Conservation (phyloP, 495 filamentous ascomycete genomes). For the Parathielavia appendiculata region DNA sequence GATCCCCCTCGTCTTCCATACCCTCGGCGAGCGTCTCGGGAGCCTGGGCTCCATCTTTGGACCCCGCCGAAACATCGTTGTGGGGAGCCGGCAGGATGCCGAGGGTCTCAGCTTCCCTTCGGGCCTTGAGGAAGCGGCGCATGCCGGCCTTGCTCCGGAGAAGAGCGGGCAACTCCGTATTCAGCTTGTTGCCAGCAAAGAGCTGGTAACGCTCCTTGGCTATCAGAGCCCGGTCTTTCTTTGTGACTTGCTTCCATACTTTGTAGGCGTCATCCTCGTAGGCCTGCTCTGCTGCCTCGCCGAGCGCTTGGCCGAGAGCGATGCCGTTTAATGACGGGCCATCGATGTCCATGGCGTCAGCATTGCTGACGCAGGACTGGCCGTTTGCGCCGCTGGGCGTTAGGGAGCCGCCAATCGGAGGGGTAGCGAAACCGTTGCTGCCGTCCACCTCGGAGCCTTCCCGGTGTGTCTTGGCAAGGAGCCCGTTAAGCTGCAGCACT, state of each 20-base stretch:
- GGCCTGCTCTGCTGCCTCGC: conserved; percentile 48
- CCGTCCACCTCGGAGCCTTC: conserved; percentile 55
- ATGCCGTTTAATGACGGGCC: conserved; percentile 60
- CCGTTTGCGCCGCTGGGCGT: conserved; percentile 75
- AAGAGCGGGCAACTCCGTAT: conserved; percentile 80
- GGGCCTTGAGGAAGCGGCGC: conserved; percentile 71
- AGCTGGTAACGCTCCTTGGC: conserved; percentile 75
- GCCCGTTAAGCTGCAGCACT: conserved; percentile 48
- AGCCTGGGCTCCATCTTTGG: conserved; percentile 40
- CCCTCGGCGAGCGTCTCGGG: conserved; percentile 81
- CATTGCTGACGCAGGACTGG: conserved; percentile 59
- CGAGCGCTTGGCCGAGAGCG: conserved; percentile 48
- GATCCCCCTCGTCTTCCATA: conserved; percentile 79
- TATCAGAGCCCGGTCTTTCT: conserved; percentile 86
- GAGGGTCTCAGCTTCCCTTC: conserved; percentile 55
- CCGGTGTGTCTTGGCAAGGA: conserved; percentile 42
- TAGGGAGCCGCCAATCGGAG: conserved; percentile 67
- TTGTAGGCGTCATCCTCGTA: conserved; percentile 85
- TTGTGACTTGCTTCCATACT: conserved; percentile 97
- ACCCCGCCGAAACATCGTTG: conserved; percentile 43
- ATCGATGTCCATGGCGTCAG: conserved; percentile 79
- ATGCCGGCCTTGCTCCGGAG: conserved; percentile 62
- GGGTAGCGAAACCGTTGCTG: conserved; percentile 81
- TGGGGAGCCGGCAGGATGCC: conserved; percentile 30
- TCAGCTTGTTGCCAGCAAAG: conserved; percentile 77